phyloP scores from a whole-genome alignment of 345 rosid species.

The Linum lewisii region DNA sequence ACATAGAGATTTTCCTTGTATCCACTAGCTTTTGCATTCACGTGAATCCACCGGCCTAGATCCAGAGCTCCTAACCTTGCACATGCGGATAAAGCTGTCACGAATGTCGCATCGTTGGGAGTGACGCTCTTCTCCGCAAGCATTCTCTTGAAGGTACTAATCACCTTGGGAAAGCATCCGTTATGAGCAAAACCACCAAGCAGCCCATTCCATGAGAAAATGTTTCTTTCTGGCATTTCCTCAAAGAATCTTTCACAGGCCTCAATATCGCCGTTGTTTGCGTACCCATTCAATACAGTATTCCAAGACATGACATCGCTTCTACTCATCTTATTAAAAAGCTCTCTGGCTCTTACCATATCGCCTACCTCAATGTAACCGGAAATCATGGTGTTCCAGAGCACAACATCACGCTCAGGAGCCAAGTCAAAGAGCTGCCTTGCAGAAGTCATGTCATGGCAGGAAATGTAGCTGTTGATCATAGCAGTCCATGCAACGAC shows the following conservation, averaged over 20 bases:
- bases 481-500: slow-evolving; percentile 69
- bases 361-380: slow-evolving; percentile 59
- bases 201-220: slow-evolving; percentile 77
- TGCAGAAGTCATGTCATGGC: slow-evolving; percentile 45
- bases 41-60: slow-evolving; percentile 63
- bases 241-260: slow-evolving; percentile 48
- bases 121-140: slow-evolving; percentile 31
- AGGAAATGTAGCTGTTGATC: slow-evolving; percentile 45
- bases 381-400: slow-evolving; percentile 69
- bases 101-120: slow-evolving; percentile 72
- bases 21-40: slow-evolving; percentile 40
- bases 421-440: slow-evolving; percentile 54
- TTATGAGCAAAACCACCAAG: slow-evolving; percentile 46
- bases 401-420: slow-evolving; percentile 60
- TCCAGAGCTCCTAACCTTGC: slow-evolving; percentile 77
- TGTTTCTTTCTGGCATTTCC: slow-evolving; percentile 58
- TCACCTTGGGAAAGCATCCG: slow-evolving; percentile 36
- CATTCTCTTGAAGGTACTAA: slow-evolving; percentile 55
- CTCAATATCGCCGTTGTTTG: slow-evolving; percentile 38
- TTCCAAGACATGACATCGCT: slow-evolving; percentile 86
- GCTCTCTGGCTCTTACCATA: slow-evolving; percentile 45
- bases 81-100: slow-evolving; percentile 60
- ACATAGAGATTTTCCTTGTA: slow-evolving; percentile 48
- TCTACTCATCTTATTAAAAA: slow-evolving; percentile 57
- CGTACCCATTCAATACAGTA: slow-evolving; percentile 57